Conservation (phyloP, 2,329 filamentous ascomycete species). For the Beauveria medogensis region DNA sequence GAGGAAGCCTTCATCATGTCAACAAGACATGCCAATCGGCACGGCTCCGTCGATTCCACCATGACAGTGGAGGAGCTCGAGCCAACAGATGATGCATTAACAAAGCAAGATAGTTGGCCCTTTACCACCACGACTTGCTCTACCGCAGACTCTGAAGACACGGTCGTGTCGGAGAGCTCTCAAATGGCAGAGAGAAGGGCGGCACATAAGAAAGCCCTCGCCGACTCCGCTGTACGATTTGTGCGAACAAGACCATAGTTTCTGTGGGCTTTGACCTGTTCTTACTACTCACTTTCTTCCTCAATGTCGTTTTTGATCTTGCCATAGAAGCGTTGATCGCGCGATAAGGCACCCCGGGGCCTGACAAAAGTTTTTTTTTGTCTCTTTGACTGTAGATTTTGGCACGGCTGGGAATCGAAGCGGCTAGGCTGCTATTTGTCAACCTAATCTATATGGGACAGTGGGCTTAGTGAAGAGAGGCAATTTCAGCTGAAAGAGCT, state of each 20-base stretch:
- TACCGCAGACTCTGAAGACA: slow-evolving; percentile 6
- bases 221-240: slow-evolving; percentile 11
- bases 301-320: slow-evolving; percentile 1
- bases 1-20: slow-evolving; percentile 10
- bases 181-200: slow-evolving; percentile 7
- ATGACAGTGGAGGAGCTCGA: slow-evolving; percentile 5
- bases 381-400: background rate
- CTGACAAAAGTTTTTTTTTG: background rate
- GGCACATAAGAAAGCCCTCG: slow-evolving; percentile 5
- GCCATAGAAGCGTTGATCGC: slow-evolving; percentile 1
- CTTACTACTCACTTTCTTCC: background rate
- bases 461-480: background rate
- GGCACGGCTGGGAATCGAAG: background rate
- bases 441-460: background rate
- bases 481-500: background rate
- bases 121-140: slow-evolving; percentile 5
- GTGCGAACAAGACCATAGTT: slow-evolving; percentile 2
- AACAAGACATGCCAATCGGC: slow-evolving; percentile 5
- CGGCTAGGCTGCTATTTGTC: background rate
- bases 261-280: background rate
- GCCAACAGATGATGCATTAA: background rate
- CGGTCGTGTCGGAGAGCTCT: slow-evolving; percentile 7
- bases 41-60: slow-evolving; percentile 13
- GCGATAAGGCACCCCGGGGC: background rate
- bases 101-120: slow-evolving; percentile 13